Base-by-base conservation (phyloP, 768 basidiomycete species). In the Trametes sanguinea region DNA sequence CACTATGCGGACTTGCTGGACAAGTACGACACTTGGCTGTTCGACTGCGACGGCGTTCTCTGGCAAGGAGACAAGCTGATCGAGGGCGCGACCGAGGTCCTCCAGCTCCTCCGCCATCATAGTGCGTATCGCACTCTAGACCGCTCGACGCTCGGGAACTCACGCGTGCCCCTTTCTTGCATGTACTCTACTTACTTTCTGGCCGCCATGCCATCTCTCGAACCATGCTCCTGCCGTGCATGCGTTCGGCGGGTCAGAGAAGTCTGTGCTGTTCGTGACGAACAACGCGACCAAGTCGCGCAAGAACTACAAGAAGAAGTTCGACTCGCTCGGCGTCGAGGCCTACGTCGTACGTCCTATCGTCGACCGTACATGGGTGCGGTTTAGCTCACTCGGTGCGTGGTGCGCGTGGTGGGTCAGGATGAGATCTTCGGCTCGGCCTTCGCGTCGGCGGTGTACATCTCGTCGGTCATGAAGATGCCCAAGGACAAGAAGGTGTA, bases 391-490 rank as follows among this genome's bases (percentile, higher is more conserved):
- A 22, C 22, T 22, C 22, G 22, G 22, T n/a, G n/a, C n/a, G 13
- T 9, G 30, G 22, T 8, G 44, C 51, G 42, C 16, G 54, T 27
- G 16, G 32, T 48, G 40, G 4, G 11, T 17, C 66, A 98, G 96
- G 92, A 97, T 62, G 97, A 98, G 73, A 93, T 98, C 56, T 98
- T 93, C 67, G 94, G 95, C 54, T 98, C 96, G 6, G 96, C 95
- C 2, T 98, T 91, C 65, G 89, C 89, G 1, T 78, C 90, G 11
- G 90, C 89, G 0, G 86, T 89, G 39, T 92, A 98, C 75, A 77
- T 98, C 29, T 95, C 95, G 0, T 86, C 92, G 43, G 90, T 98
- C 11, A 80, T 95, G 67, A 89, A 93, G 60, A 81, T 99, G 63
- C 92, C 94, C 9, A 92, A 89, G 70, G 83, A 90, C 72, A 94